Percentiles rank a stretch among this genome's conserved stretches.
Conservation (phyloP, 805 yeast species). For the Scheffersomyces amazonensis region DNA sequence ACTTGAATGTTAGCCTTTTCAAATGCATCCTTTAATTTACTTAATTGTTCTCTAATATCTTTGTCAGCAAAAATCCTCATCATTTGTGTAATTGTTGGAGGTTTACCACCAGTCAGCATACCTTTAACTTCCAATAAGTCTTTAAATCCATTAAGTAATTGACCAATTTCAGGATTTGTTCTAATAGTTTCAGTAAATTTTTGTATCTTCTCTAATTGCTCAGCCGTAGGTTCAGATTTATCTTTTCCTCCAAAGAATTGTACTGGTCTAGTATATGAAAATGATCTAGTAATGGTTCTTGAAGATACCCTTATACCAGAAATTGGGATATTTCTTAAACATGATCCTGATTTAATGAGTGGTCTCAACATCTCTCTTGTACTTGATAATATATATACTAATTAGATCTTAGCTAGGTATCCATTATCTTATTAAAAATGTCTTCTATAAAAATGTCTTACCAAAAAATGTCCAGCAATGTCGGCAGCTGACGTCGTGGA, state of each 20-base stretch:
- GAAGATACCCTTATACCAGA: too few species aligned
- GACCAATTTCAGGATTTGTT: slow-evolving; percentile 28
- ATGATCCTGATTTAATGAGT: too few species aligned
- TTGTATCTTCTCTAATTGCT: slow-evolving; percentile 12
- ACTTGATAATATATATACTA: too few species aligned
- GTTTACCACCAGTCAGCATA: slow-evolving; percentile 23
- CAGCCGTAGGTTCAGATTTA: slow-evolving; percentile 5
- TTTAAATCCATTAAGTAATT: slow-evolving; percentile 29
- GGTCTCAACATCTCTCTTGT: too few species aligned
- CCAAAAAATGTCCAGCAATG: too few species aligned
- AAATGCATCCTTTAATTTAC: slow-evolving; percentile 25
- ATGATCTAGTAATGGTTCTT: slow-evolving; percentile 2
- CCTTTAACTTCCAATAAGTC: slow-evolving; percentile 29
- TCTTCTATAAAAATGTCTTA: too few species aligned
- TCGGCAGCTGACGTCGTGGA: too few species aligned
- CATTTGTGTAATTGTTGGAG: slow-evolving; percentile 34
- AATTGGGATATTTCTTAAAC: too few species aligned
- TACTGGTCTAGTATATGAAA: neutral
- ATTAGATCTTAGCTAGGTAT: too few species aligned
- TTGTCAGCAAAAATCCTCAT: slow-evolving; percentile 34
- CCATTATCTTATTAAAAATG: too few species aligned
- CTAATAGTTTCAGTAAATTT: slow-evolving; percentile 11
- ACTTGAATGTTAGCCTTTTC: slow-evolving; percentile 30
- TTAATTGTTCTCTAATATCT: slow-evolving; percentile 29
- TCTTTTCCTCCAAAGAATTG: slow-evolving; percentile 5